phyloP scores from a whole-genome alignment of 768 basidiomycete genomes.

The Kwoniella europaea region DNA sequence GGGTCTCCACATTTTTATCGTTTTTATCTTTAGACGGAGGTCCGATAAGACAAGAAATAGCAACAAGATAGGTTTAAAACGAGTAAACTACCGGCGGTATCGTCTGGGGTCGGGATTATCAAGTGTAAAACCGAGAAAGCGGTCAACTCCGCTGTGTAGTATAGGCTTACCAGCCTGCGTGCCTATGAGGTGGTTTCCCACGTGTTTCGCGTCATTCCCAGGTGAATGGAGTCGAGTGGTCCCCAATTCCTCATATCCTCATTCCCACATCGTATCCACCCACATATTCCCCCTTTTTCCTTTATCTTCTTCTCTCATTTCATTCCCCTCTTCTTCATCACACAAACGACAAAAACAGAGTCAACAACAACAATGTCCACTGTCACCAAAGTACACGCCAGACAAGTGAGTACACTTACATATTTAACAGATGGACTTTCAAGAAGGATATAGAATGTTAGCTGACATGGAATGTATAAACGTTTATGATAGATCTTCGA shows the following conservation, averaged over 20 bases:
- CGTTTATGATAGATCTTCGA: slow-evolving; percentile 83
- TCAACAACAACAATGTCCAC: slow-evolving; percentile 69
- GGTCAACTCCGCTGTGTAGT: not conserved
- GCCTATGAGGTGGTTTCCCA: not conserved
- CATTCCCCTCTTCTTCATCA: not conserved
- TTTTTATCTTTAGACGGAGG: not conserved
- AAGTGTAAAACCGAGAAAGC: slow-evolving; percentile 1
- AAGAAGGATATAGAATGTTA: not conserved
- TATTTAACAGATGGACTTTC: not conserved
- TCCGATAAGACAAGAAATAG: not conserved
- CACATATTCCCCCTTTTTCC: not conserved
- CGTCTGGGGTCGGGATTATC: not conserved
- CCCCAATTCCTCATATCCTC: slow-evolving; percentile 6
- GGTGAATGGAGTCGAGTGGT: slow-evolving; percentile 2
- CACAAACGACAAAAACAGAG: slow-evolving; percentile 5
- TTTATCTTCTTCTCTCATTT: slow-evolving; percentile 5
- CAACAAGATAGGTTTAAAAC: not conserved
- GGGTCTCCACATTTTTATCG: slow-evolving; percentile 5
- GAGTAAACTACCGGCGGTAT: slow-evolving; percentile 11
- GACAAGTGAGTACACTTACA: slow-evolving; percentile 68
- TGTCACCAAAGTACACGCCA: slow-evolving; percentile 84
- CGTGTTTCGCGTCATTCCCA: not conserved
- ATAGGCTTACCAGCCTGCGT: not conserved
- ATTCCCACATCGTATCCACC: not conserved
- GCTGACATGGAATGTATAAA: slow-evolving; percentile 10